Base-by-base conservation (phyloP, 1,139 yeast genomes). In the Tardiomyces blankii region DNA sequence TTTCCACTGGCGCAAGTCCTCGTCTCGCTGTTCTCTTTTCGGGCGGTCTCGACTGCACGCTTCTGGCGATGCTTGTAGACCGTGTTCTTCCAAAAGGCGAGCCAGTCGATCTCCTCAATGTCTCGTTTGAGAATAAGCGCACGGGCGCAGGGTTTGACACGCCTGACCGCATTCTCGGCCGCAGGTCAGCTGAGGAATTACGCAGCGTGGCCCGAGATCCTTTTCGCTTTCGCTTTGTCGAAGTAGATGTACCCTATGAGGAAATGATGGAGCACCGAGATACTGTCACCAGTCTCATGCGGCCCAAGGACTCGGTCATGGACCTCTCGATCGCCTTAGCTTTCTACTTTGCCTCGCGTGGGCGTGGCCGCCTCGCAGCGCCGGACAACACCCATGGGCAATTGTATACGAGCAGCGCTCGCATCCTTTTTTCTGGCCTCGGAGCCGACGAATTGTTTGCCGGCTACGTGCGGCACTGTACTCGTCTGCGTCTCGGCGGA, bases 361-460 rank as follows among this genome's bases (percentile, higher is more conserved):
- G 84, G 1, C 41, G 50, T 1, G 79, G 78, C 0, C 56, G 54
- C 12, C 32, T 47, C 0, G 49, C 57, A 44, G 62, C 23, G 43
- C 46, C 2, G 5, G 21, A 40, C 2, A 48, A 43, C 11, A 43
- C 42, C 2, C 47, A 46, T 11, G 16, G 19, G 27, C 52, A 46
- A 4, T 45, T 56, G 2, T 80, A 77, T 54, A 54, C 59, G 3
- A 75, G 89, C 14, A 60, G 64, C 8, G 76, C 87, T 11, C 77
- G 79, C 52, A 95, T 89, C 0, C 64, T 89, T 11, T 69, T 93
- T 40, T 85, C 95, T 48, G 98, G 99, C 0, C 70, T 91, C n/a
- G 99, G 99, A 1, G 98, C 98, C 0, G 99, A 91, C 64, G 98
- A 91, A 63, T 67, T 78, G 27, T 88, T 84, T 68, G 99, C 95